These are phyloP conservation scores for Irpex sp. DNA, from an alignment of 1,284 basidiomycete species.

Conservation along the genomic window DNA sequence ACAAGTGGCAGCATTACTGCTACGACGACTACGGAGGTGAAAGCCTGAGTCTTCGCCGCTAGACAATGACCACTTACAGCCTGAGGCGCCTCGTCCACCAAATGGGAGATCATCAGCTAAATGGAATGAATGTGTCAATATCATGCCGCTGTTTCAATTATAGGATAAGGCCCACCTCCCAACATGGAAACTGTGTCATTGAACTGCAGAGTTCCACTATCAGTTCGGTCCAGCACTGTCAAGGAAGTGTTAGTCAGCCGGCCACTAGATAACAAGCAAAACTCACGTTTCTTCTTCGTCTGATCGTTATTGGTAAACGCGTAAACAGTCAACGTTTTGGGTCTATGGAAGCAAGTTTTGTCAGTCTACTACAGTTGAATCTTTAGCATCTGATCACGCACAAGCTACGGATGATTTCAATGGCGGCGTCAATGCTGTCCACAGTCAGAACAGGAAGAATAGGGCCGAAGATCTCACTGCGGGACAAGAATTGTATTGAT, in stretches of 20 bases:
- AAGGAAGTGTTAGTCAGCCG: neutral
- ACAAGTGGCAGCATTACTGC: neutral
- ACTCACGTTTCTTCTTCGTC: constrained; percentile 36
- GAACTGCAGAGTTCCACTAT: constrained; percentile 47
- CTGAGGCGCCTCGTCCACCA: constrained; percentile 10
- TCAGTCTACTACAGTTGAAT: neutral
- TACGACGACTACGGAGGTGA: neutral
- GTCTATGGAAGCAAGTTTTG: constrained; percentile 22
- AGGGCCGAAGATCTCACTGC: constrained; percentile 69
- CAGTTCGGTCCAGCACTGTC: constrained; percentile 45
- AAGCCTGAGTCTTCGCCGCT: too few species aligned
- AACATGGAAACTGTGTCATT: constrained; percentile 53
- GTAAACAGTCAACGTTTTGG: constrained; percentile 47
- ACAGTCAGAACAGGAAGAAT: constrained; percentile 63
- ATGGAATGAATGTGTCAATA: too few species aligned
- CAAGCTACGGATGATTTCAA: constrained; percentile 45
- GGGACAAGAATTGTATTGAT: neutral
- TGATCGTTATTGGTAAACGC: constrained; percentile 41
- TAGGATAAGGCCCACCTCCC: constrained; percentile 22
- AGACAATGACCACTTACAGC: constrained; percentile 4
- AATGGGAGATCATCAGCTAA: constrained; percentile 10
- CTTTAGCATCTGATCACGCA: too few species aligned
- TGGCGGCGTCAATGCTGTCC: constrained; percentile 46
- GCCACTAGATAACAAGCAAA: constrained; percentile 15
- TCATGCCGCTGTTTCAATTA: too few species aligned